Conservation (phyloP, 441 rosid genomes). For the Erodium moschatum region DNA sequence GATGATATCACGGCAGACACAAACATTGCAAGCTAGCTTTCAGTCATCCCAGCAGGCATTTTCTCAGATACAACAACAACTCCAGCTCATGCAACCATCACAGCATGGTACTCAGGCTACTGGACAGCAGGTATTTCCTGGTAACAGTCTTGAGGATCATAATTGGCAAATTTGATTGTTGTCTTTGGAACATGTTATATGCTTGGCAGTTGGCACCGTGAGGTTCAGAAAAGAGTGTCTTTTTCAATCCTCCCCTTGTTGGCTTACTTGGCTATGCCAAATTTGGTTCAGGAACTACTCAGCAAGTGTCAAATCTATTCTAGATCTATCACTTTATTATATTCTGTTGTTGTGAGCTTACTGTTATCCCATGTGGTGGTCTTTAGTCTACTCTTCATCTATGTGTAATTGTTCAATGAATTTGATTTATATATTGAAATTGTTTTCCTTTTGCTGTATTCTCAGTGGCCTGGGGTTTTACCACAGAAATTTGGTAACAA, state of each 20-base stretch:
- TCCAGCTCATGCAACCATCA: conserved; percentile 79
- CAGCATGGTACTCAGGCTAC: conserved; percentile 51
- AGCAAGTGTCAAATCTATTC: background rate
- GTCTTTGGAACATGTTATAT: background rate
- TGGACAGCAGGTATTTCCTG: conserved; percentile 57
- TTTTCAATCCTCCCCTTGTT: background rate
- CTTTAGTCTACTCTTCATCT: background rate
- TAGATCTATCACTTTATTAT: background rate
- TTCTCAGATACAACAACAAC: conserved; percentile 88
- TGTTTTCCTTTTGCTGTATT: conserved; percentile 19
- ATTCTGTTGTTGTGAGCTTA: background rate
- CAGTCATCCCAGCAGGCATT: conserved; percentile 93
- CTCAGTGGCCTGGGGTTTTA: conserved; percentile 57
- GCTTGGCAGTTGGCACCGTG: background rate
- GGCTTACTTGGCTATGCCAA: background rate
- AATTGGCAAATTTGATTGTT: background rate
- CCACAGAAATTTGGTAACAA: conserved; percentile 36
- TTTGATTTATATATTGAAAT: conserved; percentile 13
- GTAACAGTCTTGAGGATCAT: background rate
- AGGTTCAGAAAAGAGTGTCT: background rate
- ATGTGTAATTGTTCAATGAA: background rate
- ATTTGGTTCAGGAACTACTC: background rate
- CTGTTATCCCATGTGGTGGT: background rate
- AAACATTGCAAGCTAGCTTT: conserved; percentile 77
- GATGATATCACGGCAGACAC: conserved; percentile 85